These are phyloP conservation scores for Ceratocystis ficicola DNA, from an alignment of 2,329 filamentous ascomycete genomes.

Conservation along the genomic window DNA sequence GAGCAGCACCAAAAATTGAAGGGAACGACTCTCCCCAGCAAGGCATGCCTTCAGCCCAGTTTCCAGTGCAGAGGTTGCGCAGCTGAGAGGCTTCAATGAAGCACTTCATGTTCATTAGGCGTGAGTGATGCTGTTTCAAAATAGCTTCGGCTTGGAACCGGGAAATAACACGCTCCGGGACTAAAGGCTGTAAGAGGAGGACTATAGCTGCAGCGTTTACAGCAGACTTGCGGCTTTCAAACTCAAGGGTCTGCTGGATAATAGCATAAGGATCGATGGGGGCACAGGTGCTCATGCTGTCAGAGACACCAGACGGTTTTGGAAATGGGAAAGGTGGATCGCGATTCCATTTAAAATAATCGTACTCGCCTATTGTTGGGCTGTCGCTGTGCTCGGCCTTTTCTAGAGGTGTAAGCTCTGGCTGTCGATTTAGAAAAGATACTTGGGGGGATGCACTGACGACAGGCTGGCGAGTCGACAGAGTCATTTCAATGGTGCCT, in stretches of 20 bases:
- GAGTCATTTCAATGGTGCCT: slow-evolving; percentile 15
- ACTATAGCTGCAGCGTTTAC: slow-evolving; percentile 50
- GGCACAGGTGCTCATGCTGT: not conserved
- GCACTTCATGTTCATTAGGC: slow-evolving; percentile 46
- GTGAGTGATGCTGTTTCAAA: slow-evolving; percentile 46
- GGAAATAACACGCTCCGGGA: slow-evolving; percentile 45
- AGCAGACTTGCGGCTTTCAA: slow-evolving; percentile 44
- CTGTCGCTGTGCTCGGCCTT: slow-evolving; percentile 24
- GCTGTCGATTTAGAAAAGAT: slow-evolving; percentile 4
- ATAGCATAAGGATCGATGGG: slow-evolving; percentile 46
- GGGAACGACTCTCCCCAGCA: slow-evolving; percentile 45
- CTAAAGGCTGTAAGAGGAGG: slow-evolving; percentile 45
- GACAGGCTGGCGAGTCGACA: slow-evolving; percentile 14
- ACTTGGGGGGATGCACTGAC: slow-evolving; percentile 11
- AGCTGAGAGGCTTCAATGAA: slow-evolving; percentile 50
- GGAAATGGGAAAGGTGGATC: slow-evolving; percentile 46
- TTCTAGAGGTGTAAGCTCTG: slow-evolving; percentile 17
- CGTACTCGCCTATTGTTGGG: slow-evolving; percentile 33
- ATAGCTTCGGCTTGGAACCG: slow-evolving; percentile 43
- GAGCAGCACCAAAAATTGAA: slow-evolving; percentile 41
- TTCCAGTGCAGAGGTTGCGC: slow-evolving; percentile 48
- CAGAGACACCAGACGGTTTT: slow-evolving; percentile 6
- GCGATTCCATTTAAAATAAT: slow-evolving; percentile 47
- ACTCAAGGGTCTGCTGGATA: slow-evolving; percentile 42
- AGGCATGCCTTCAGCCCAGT: slow-evolving; percentile 41